Conservation (phyloP, 345 rosid genomes). For the Eutrema heterophyllum region DNA sequence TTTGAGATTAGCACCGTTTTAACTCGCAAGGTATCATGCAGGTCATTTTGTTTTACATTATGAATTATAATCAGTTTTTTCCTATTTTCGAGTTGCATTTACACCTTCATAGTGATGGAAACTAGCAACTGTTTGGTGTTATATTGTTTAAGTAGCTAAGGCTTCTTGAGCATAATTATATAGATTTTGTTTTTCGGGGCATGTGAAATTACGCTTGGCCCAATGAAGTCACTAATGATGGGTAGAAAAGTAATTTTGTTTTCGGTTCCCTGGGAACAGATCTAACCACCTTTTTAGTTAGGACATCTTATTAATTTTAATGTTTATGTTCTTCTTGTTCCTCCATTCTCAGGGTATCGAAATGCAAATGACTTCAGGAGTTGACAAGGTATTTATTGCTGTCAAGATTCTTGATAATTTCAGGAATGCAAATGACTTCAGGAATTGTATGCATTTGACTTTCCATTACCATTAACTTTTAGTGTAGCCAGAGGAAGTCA, state of each 20-base stretch:
- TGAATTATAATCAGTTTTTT: background rate
- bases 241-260: background rate
- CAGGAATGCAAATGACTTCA: too few species aligned
- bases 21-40: conserved; percentile 67
- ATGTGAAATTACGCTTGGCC: background rate
- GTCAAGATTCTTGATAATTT: conserved; percentile 11
- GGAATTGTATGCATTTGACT: conserved; percentile 9
- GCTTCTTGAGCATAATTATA: background rate
- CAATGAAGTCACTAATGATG: background rate
- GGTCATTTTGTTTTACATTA: background rate
- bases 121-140: background rate
- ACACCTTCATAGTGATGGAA: background rate
- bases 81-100: background rate
- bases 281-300: background rate
- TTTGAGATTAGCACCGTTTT: conserved; percentile 88
- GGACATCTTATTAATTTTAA: too few species aligned
- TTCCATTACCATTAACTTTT: conserved; percentile 49
- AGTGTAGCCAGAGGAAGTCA: conserved; percentile 92
- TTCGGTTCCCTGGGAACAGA: background rate
- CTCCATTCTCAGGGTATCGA: conserved; percentile 71
- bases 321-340: background rate
- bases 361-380: conserved; percentile 71
- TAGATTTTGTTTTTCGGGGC: background rate
- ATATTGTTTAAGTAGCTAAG: background rate
- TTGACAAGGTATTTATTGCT: conserved; percentile 69